Evolutionary conservation across 108 stramenopile species (phyloP).

Genomic region (Parmales sp.): DNA sequence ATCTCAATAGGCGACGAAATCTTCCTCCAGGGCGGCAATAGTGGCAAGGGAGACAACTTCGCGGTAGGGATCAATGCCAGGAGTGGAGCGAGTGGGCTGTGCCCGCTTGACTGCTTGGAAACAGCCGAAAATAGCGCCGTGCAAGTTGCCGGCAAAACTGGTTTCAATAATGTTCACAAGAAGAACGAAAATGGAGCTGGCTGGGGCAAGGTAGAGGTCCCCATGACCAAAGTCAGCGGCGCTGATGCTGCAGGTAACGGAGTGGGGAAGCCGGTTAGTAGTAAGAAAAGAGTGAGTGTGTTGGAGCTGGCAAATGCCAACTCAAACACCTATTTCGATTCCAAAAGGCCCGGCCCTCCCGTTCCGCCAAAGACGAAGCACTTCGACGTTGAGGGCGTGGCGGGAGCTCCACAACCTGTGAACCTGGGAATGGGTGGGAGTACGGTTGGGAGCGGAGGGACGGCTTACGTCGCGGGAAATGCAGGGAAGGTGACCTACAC

Average conservation of each 20-base stretch:
- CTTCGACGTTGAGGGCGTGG: background rate
- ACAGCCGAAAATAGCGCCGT: background rate
- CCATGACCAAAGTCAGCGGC: no score
- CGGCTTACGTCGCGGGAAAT: background rate
- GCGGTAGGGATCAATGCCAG: slow-evolving; percentile 4
- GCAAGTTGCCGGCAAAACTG: background rate
- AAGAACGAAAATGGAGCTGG: background rate
- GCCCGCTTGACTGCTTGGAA: background rate
- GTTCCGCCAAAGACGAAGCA: background rate
- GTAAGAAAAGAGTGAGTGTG: no score
- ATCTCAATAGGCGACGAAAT: background rate
- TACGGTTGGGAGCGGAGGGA: background rate
- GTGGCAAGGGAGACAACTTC: background rate
- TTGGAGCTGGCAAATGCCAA: no score
- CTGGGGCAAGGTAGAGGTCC: background rate
- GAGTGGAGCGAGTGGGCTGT: slow-evolving; percentile 3
- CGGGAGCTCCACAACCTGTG: background rate
- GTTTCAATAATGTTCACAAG: slow-evolving; percentile 6
- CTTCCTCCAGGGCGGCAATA: slow-evolving; percentile 1
- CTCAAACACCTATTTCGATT: no score
- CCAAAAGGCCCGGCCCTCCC: background rate
- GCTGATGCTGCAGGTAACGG: background rate
- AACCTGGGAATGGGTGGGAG: background rate
- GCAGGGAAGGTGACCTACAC: background rate
- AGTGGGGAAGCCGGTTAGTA: no score